phyloP scores from a whole-genome alignment of 1,139 yeast genomes.

The Saccharomyces pastorianus region DNA sequence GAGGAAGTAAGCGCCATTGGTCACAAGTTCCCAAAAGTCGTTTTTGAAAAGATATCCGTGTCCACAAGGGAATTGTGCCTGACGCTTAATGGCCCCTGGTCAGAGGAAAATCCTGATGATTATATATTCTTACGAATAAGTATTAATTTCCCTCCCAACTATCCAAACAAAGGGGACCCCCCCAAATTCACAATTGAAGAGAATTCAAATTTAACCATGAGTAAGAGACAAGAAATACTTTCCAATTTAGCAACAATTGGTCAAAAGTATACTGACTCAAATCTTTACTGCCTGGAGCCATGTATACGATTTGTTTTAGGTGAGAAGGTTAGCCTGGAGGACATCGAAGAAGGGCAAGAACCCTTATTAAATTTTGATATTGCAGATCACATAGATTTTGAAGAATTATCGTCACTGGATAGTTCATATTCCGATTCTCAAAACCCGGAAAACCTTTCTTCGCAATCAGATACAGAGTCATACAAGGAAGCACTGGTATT shows the following conservation, averaged over 20 bases:
- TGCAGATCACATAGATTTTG: conserved; percentile 25
- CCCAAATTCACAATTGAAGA: conserved; percentile 70
- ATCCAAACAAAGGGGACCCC: conserved; percentile 51
- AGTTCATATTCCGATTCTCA: conserved; percentile 26
- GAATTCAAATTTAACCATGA: conserved; percentile 54
- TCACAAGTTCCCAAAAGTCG: conserved; percentile 77
- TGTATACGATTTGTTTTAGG: conserved; percentile 75
- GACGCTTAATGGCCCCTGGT: conserved; percentile 73
- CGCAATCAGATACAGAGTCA: conserved; percentile 24
- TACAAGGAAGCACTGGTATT: conserved; percentile 21
- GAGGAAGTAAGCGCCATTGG: conserved; percentile 90
- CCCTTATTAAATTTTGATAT: conserved; percentile 27
- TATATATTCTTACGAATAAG: conserved; percentile 63
- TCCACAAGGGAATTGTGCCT: conserved; percentile 73
- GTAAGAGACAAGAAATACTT: conserved; percentile 40
- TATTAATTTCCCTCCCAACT: conserved; percentile 57
- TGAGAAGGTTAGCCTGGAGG: conserved; percentile 55
- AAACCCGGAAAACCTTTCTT: conserved; percentile 18
- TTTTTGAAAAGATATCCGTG: conserved; percentile 81
- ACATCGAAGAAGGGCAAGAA: conserved; percentile 23
- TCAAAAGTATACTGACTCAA: conserved; percentile 46
- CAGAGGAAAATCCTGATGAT: conserved; percentile 37
- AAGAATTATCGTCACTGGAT: conserved; percentile 27
- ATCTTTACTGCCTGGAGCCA: conserved; percentile 69
- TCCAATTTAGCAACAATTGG: conserved; percentile 49